phyloP scores from a whole-genome alignment of 805 yeast genomes.

The Myxozyma monticola region DNA sequence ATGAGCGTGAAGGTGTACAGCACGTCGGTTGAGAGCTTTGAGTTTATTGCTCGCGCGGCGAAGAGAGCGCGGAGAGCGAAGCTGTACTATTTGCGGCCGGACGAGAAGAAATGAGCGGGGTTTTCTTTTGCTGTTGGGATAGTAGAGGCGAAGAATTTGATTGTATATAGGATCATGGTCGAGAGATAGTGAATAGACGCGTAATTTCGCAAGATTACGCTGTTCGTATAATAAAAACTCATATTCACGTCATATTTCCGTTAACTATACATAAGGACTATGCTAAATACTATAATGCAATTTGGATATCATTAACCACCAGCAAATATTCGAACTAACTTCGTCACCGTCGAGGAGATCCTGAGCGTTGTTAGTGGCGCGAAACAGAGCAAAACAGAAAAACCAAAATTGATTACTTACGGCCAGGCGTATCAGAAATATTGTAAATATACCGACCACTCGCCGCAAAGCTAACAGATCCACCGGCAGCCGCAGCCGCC shows the following conservation, averaged over 20 bases:
- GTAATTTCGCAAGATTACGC: background rate
- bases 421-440: slow-evolving; percentile 21
- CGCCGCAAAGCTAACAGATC: slow-evolving; percentile 11
- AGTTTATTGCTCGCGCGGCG: slow-evolving; percentile 69
- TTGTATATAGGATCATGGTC: background rate
- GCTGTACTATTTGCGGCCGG: slow-evolving; percentile 77
- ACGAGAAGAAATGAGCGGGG: slow-evolving; percentile 7
- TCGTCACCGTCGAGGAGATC: background rate
- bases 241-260: too few relatives aligned
- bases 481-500: too few relatives aligned
- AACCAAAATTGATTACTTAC: slow-evolving; percentile 4
- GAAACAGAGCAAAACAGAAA: too few relatives aligned
- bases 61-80: slow-evolving; percentile 76
- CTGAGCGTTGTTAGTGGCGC: background rate
- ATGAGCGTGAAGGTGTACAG: slow-evolving; percentile 75
- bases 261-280: too few relatives aligned
- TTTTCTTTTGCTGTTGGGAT: background rate
- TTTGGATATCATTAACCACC: background rate
- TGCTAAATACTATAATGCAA: background rate
- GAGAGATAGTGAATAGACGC: background rate
- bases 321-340: too few relatives aligned
- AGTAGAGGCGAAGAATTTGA: too few relatives aligned
- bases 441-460: slow-evolving; percentile 24
- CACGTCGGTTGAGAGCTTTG: slow-evolving; percentile 75
- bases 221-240: too few relatives aligned